A percentile compares a stretch with the other conserved stretches of the same genome.
Conservation (phyloP, 1,284 basidiomycete genomes). For the Papiliotrema flavescens region DNA sequence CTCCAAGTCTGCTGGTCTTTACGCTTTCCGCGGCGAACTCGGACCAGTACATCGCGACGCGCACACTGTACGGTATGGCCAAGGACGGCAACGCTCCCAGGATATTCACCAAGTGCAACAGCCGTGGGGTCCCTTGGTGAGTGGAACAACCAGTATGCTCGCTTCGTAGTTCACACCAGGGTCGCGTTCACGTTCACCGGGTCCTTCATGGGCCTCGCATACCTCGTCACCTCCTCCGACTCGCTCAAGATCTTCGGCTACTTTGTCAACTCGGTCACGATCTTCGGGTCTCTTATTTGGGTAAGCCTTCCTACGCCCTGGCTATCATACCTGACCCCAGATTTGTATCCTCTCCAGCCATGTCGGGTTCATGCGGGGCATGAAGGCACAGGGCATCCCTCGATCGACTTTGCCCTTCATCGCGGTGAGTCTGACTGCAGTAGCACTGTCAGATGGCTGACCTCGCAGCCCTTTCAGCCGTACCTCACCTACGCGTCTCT, state of each 20-base stretch:
- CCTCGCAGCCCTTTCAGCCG: constrained; percentile 10
- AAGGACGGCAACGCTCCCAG: constrained; percentile 54
- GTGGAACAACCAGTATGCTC: too few species aligned
- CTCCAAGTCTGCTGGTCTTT: constrained; percentile 34
- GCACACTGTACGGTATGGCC: constrained; percentile 56
- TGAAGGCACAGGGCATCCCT: constrained; percentile 25
- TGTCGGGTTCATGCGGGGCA: constrained; percentile 66
- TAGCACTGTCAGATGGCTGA: not conserved
- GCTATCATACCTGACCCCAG: too few species aligned
- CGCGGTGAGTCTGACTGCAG: constrained; percentile 44
- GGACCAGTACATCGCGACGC: constrained; percentile 54
- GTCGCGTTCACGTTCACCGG: constrained; percentile 44
- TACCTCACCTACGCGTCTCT: constrained; percentile 43
- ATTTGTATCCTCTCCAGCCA: constrained; percentile 65
- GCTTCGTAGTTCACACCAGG: constrained; percentile 1
- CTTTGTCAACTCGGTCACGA: constrained; percentile 67
- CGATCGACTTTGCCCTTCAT: constrained; percentile 52
- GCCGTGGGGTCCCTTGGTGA: constrained; percentile 51
- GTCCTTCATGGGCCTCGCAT: constrained; percentile 44
- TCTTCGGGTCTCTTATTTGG: constrained; percentile 69
- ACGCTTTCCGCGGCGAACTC: constrained; percentile 52
- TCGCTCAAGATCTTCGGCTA: constrained; percentile 58
- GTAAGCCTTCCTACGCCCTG: too few species aligned
- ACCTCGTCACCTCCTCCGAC: constrained; percentile 26
- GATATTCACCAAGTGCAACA: constrained; percentile 52